Conservation (phyloP, 2,329 filamentous ascomycete genomes). For the Volutella citrinella region DNA sequence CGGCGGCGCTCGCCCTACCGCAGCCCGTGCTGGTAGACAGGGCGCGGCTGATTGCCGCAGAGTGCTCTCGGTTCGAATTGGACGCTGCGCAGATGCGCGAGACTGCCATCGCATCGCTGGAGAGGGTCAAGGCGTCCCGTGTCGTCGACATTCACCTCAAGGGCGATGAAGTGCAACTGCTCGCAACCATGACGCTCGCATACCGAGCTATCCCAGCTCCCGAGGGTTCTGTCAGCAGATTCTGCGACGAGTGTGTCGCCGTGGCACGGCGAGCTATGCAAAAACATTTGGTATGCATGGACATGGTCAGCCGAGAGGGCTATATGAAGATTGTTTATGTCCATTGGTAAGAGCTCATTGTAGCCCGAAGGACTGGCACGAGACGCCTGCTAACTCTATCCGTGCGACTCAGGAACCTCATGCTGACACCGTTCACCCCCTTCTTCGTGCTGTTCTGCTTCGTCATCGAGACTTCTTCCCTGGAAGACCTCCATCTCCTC, state of each 20-base stretch:
- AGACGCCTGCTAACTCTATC: no score
- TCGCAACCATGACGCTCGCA: conserved; percentile 48
- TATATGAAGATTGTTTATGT: conserved; percentile 46
- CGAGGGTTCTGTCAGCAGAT: conserved; percentile 39
- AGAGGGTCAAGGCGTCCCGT: conserved; percentile 36
- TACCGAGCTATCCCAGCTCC: conserved; percentile 50
- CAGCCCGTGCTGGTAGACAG: conserved; percentile 38
- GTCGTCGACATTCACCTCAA: conserved; percentile 43
- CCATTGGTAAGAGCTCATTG: conserved; percentile 44
- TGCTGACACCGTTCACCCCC: conserved; percentile 56
- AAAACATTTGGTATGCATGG: conserved; percentile 44
- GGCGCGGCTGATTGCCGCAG: conserved; percentile 36
- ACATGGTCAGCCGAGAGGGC: conserved; percentile 37
- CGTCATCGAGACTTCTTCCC: conserved; percentile 51
- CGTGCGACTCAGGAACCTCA: conserved; percentile 53
- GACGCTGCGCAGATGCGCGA: conserved; percentile 34
- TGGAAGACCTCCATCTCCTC: conserved; percentile 52
- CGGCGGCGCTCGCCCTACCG: conserved; percentile 39
- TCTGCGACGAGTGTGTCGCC: conserved; percentile 47
- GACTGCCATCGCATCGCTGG: conserved; percentile 34
- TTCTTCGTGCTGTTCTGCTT: conserved; percentile 60
- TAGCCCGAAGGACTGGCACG: no score
- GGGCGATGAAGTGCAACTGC: conserved; percentile 46
- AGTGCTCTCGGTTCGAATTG: conserved; percentile 35
- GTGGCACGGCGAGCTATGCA: conserved; percentile 47